Percentiles rank a stretch among this genome's conserved stretches.
Evolutionary conservation across 1,139 yeast genomes (phyloP).

Genomic region (Nadsonia commutata): DNA sequence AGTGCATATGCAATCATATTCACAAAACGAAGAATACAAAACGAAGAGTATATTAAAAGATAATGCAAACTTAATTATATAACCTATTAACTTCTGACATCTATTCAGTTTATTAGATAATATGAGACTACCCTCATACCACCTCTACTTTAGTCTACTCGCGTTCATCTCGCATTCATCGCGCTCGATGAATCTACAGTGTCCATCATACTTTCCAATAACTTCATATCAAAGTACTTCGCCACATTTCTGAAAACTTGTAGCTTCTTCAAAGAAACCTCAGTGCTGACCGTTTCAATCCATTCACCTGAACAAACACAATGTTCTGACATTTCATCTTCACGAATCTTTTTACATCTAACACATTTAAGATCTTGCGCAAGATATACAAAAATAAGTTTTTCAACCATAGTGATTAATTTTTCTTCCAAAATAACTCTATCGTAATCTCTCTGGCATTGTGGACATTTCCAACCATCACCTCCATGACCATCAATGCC

Average conservation of each 20-base stretch:
- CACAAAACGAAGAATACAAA: background rate
- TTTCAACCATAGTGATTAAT: slow-evolving; percentile 49
- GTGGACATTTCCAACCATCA: slow-evolving; percentile 31
- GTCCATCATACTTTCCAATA: slow-evolving; percentile 30
- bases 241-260: slow-evolving; percentile 46
- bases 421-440: slow-evolving; percentile 65
- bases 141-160: slow-evolving; percentile 3
- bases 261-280: slow-evolving; percentile 32
- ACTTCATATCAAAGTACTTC: slow-evolving; percentile 41
- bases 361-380: slow-evolving; percentile 71
- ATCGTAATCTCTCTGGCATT: slow-evolving; percentile 53
- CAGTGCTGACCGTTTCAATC: slow-evolving; percentile 42
- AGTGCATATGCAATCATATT: no score
- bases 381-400: slow-evolving; percentile 43
- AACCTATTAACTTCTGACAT: background rate
- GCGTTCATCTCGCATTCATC: background rate
- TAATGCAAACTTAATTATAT: background rate
- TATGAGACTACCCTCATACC: slow-evolving; percentile 1
- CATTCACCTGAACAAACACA: slow-evolving; percentile 86
- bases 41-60: slow-evolving; percentile 1
- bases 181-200: background rate
- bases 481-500: slow-evolving; percentile 27
- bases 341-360: slow-evolving; percentile 57
- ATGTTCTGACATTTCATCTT: slow-evolving; percentile 54
- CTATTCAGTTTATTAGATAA: background rate